Evolutionary conservation across 371 early-diverging fungal species (phyloP).

Genomic region (Chytridium lagenaria): DNA sequence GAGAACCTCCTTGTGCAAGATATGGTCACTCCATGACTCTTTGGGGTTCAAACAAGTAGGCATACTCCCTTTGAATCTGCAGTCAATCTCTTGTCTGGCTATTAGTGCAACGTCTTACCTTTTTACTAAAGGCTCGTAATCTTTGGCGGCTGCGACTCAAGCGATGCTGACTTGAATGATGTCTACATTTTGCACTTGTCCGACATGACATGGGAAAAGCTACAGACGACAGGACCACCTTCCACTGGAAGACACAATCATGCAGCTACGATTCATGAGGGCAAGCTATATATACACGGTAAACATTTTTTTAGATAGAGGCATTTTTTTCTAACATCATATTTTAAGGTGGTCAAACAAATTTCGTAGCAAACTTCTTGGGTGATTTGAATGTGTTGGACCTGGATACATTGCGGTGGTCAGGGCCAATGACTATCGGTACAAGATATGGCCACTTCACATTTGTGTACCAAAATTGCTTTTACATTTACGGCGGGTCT

Average conservation of each 20-base stretch:
- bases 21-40: not conserved
- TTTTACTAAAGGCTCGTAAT: not conserved
- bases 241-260: constrained; percentile 68
- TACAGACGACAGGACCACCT: not conserved
- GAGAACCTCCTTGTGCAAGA: not conserved
- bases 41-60: not conserved
- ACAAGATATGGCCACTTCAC: constrained; percentile 66
- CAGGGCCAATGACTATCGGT: constrained; percentile 62
- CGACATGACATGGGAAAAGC: not conserved
- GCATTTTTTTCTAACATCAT: not conserved
- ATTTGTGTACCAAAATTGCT: constrained; percentile 62
- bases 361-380: constrained; percentile 46
- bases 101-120: not conserved
- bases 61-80: too few relatives aligned
- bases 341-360: not conserved
- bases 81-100: not conserved
- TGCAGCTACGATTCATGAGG: constrained; percentile 67
- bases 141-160: not conserved
- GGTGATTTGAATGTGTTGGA: constrained; percentile 66
- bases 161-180: not conserved
- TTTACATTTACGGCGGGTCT: constrained; percentile 70
- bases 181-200: not conserved
- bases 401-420: constrained; percentile 69
- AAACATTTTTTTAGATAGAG: not conserved
- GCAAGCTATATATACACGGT: constrained; percentile 72